These are phyloP conservation scores for Hyaloscypha bicolor DNA, from an alignment of 495 filamentous ascomycete genomes.

Conservation along the genomic window DNA sequence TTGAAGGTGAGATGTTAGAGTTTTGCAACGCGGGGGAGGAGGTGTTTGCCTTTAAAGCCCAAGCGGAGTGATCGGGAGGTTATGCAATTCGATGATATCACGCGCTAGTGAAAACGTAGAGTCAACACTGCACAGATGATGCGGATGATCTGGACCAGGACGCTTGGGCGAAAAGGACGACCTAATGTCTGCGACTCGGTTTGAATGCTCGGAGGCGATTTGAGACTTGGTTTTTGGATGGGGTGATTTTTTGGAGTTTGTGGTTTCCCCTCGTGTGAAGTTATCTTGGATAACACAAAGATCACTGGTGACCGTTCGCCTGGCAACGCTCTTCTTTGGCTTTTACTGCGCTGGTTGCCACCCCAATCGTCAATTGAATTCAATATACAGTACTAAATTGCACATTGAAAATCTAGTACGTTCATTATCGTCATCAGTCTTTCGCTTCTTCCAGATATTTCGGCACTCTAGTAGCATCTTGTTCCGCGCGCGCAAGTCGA, in stretches of 20 bases:
- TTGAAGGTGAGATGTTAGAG: slow-evolving; percentile 7
- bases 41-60: slow-evolving; percentile 14
- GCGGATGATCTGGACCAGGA: slow-evolving; percentile 9
- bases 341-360: neutral
- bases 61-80: neutral
- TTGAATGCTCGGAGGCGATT: neutral
- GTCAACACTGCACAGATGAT: slow-evolving; percentile 11
- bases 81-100: slow-evolving; percentile 19
- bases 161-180: neutral
- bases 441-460: neutral
- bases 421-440: neutral
- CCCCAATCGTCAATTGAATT: neutral
- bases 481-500: neutral
- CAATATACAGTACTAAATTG: neutral
- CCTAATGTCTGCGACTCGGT: neutral
- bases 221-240: neutral
- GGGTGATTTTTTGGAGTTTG: neutral
- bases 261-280: neutral
- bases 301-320: neutral
- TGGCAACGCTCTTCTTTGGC: neutral
- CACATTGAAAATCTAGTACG: neutral
- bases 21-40: neutral
- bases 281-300: neutral
- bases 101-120: slow-evolving; percentile 1
- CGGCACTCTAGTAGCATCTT: neutral